Base-by-base conservation (phyloP, 164 flowering plant species). In the Macadamia tetraphylla region DNA sequence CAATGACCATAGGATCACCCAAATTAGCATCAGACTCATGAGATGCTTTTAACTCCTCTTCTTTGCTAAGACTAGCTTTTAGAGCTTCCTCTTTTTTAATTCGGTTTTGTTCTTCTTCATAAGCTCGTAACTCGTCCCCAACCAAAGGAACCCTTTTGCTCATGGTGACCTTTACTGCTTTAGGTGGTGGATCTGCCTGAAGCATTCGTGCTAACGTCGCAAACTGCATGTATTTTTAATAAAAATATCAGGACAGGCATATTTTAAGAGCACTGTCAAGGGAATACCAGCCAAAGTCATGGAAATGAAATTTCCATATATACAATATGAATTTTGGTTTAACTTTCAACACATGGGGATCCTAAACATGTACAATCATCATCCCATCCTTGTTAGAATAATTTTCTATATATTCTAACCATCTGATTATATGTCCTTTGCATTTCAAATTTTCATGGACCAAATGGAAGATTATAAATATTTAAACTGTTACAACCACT, bases 141-240 rank as follows among this genome's bases (percentile, higher is more conserved):
- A 86, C 96, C 81, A 94, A 86, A 56, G 95, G 97, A 76, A 94
- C 87, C 74, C 98, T 87, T 82, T 82, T 83, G 69, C 97, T 79
- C 83, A 94, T 75, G 55, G 88, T 86, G 64, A 92, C 94, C 81
- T 94, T 94, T 67, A 94, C 97, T 82, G 90, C 94, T 83, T 89
- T 94, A 65, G 98, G 98, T 72, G 98, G 98, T 68, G 98, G 98
- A 80, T 90, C 97, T 58, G 92, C 88, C 81, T 94, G 98, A 81
- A 94, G 98, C 89, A 87, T 87, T 15, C 97, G 95, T 64, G 98
- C 96, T 75, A 90, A 75, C 10, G 97, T 90, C 58, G 75, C 97
- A 84, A 86, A 94, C 98, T 94, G 76, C 78, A 87, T 30, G 49
- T 14, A 17, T 32, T 30, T 61, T 43, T 57, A 32, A 46, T 31